Evolutionary conservation across 192 early-diverging fungal species (phyloP).

Genomic region (Umbelopsis sp.): DNA sequence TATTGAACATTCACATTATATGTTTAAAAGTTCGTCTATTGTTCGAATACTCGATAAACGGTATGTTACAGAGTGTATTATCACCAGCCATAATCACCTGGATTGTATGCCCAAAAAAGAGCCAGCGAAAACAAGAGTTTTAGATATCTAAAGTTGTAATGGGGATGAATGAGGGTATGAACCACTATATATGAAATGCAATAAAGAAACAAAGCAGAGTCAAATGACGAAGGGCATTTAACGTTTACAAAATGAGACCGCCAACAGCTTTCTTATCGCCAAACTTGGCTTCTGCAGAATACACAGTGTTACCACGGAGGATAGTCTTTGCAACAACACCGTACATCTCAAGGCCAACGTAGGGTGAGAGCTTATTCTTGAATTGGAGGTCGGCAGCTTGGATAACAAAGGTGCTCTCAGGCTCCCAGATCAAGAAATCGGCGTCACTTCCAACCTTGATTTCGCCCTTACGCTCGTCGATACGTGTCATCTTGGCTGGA

Average conservation of each 20-base stretch:
- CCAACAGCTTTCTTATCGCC: constrained; percentile 16
- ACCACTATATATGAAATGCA: neutral
- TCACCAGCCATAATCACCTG: too few relatives aligned
- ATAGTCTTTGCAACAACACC: constrained; percentile 73
- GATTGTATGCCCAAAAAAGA: too few relatives aligned
- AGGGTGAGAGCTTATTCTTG: constrained; percentile 81
- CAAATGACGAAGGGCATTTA: neutral
- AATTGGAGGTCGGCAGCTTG: constrained; percentile 67
- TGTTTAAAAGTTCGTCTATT: too few relatives aligned
- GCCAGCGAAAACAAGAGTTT: neutral
- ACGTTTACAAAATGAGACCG: neutral
- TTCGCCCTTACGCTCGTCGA: constrained; percentile 67
- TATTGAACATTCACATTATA: too few relatives aligned
- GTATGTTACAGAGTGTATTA: too few relatives aligned
- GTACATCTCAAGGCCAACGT: constrained; percentile 59
- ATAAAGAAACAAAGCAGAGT: neutral
- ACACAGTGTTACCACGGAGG: constrained; percentile 66
- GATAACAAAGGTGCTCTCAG: constrained; percentile 58
- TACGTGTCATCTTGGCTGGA: constrained; percentile 62
- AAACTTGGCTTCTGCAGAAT: constrained; percentile 8
- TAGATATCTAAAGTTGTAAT: neutral
- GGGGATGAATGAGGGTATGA: neutral
- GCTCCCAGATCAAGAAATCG: constrained; percentile 80
- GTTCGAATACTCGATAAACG: too few relatives aligned
- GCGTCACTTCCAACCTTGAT: constrained; percentile 72